Evolutionary conservation across 768 basidiomycete genomes (phyloP).

Genomic region (Leccinum rimulosum): DNA sequence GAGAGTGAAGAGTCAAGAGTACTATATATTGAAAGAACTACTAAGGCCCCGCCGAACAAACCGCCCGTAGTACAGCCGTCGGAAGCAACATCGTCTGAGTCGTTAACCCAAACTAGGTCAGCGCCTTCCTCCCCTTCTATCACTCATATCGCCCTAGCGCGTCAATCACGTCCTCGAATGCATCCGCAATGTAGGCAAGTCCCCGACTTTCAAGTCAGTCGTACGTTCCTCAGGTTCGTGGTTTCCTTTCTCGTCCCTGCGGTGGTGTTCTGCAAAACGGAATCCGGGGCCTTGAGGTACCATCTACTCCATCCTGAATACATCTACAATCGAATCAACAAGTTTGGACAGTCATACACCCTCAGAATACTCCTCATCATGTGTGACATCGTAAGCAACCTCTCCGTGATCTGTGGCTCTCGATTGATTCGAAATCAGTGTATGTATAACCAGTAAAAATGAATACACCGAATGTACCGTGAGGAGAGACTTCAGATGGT

Average conservation of each 20-base stretch:
- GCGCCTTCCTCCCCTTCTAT: not conserved
- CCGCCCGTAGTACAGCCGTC: constrained; percentile 12
- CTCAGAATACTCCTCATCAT: constrained; percentile 83
- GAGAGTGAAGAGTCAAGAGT: no score
- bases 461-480: no score
- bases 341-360: constrained; percentile 76
- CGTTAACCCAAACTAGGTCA: constrained; percentile 59
- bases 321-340: constrained; percentile 86
- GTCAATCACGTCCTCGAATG: constrained; percentile 86
- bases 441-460: no score
- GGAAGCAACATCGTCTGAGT: constrained; percentile 55
- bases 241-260: not conserved
- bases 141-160: constrained; percentile 43
- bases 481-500: no score
- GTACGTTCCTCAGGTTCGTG: constrained; percentile 83
- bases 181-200: constrained; percentile 86
- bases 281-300: constrained; percentile 54
- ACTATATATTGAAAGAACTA: no score
- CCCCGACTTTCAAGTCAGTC: constrained; percentile 93
- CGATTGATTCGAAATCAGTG: not conserved
- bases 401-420: not conserved
- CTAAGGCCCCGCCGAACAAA: no score
- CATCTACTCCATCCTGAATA: constrained; percentile 98
- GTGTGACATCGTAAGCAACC: constrained; percentile 81
- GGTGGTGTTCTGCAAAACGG: constrained; percentile 9